These are phyloP conservation scores for Aspergillus bertholletiae DNA, from an alignment of 495 filamentous ascomycete genomes.

Conservation along the genomic window DNA sequence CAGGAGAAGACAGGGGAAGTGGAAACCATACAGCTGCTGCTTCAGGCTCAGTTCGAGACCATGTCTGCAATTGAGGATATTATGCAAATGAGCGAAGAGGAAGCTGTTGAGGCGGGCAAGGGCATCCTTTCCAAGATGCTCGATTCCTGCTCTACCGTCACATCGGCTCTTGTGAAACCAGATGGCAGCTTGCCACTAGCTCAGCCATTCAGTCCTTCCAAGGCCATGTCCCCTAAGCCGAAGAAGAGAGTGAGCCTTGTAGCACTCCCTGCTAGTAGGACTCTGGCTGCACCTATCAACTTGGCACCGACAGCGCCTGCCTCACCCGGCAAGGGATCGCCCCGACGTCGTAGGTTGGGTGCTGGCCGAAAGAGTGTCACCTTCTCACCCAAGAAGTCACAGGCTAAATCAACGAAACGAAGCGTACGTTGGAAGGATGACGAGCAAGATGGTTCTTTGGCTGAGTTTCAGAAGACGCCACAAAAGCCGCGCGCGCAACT, in stretches of 20 bases:
- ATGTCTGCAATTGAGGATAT: constrained; percentile 77
- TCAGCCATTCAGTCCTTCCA: constrained; percentile 58
- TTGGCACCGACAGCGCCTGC: constrained; percentile 35
- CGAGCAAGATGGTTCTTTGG: constrained; percentile 74
- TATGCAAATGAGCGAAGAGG: constrained; percentile 70
- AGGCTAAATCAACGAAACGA: constrained; percentile 61
- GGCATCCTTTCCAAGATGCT: constrained; percentile 76
- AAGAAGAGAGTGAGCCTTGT: constrained; percentile 59
- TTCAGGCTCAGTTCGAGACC: constrained; percentile 89
- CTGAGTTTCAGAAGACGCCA: constrained; percentile 87
- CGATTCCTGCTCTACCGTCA: constrained; percentile 64
- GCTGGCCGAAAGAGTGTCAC: constrained; percentile 71
- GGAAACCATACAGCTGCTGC: constrained; percentile 71
- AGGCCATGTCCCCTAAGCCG: constrained; percentile 68
- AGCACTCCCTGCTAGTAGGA: constrained; percentile 30
- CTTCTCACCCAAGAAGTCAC: constrained; percentile 79
- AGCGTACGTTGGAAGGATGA: constrained; percentile 93
- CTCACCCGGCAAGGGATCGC: constrained; percentile 68
- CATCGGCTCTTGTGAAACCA: constrained; percentile 83
- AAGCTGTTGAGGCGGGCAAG: constrained; percentile 77
- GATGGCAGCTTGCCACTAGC: constrained; percentile 69
- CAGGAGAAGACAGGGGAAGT: constrained; percentile 80
- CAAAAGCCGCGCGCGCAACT: constrained; percentile 48
- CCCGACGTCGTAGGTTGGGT: constrained; percentile 69
- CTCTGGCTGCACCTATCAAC: constrained; percentile 26